Conservation (phyloP, 768 basidiomycete genomes). For the Rickenella mellea region DNA sequence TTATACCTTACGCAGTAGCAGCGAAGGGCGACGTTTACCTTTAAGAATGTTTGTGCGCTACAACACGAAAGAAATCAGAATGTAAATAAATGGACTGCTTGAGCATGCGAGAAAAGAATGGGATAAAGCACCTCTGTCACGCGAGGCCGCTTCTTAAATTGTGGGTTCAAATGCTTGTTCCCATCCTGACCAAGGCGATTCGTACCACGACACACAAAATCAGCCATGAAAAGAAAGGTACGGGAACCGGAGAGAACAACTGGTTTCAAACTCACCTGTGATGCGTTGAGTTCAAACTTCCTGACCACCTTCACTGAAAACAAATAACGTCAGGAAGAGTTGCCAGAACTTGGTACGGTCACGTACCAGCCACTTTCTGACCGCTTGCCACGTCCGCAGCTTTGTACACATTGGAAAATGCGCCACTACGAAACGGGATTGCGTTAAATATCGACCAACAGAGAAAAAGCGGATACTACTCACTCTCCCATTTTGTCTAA, state of each 20-base stretch:
- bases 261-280: conserved; percentile 60
- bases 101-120: conserved; percentile 9
- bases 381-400: conserved; percentile 69
- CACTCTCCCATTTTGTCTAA: conserved; percentile 91
- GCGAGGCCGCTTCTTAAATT: conserved; percentile 96
- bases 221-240: conserved; percentile 14
- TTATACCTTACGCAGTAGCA: not conserved
- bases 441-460: no score
- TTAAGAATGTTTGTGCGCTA: conserved; percentile 98
- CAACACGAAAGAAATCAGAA: conserved; percentile 11
- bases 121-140: conserved; percentile 83
- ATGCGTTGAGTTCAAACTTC: conserved; percentile 83
- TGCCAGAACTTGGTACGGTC: conserved; percentile 6
- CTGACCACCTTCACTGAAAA: conserved; percentile 83
- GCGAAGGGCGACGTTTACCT: conserved; percentile 33
- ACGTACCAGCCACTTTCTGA: conserved; percentile 75
- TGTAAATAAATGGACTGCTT: conserved; percentile 9
- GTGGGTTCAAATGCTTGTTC: conserved; percentile 86
- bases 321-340: conserved; percentile 4
- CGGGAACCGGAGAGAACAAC: conserved; percentile 12
- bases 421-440: no score
- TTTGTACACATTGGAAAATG: conserved; percentile 98
- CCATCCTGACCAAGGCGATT: conserved; percentile 49
- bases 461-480: conserved; percentile 25
- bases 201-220: conserved; percentile 4